A percentile compares a stretch with the other conserved stretches of the same genome.
Evolutionary conservation across 805 yeast species (phyloP).

Genomic region (Saccharomycopsis fibuligera): DNA sequence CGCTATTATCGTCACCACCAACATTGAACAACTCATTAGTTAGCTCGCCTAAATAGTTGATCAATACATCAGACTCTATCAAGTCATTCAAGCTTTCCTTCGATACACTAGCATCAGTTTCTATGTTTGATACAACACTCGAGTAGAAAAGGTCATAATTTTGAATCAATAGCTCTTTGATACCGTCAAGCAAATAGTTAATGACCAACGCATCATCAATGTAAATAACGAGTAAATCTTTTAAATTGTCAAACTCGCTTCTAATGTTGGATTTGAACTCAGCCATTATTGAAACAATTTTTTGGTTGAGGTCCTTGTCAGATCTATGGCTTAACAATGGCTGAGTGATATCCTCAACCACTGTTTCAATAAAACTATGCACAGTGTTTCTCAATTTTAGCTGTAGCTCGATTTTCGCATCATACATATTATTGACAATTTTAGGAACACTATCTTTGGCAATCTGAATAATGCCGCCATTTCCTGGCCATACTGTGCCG

Average conservation of each 20-base stretch:
- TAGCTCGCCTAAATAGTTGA: conserved; percentile 11
- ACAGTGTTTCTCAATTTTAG: conserved; percentile 66
- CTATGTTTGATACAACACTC: conserved; percentile 8
- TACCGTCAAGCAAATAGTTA: conserved; percentile 52
- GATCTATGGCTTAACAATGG: conserved; percentile 31
- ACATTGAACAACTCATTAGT: conserved; percentile 6
- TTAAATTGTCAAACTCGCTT: conserved; percentile 47
- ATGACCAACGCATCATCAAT: conserved; percentile 50
- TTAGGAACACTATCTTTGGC: conserved; percentile 70
- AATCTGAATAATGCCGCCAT: conserved; percentile 35
- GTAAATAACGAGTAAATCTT: conserved; percentile 45
- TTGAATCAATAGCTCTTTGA: conserved; percentile 52
- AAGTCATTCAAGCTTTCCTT: conserved; percentile 12
- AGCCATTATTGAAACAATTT: too few relatives aligned
- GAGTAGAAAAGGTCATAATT: conserved; percentile 41
- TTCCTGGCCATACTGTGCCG: conserved; percentile 21
- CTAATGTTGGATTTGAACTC: conserved; percentile 45
- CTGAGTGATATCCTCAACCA: conserved; percentile 41
- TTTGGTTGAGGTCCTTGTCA: neutral
- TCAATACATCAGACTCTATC: conserved; percentile 15
- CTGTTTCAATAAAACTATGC: conserved; percentile 57
- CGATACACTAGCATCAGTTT: neutral
- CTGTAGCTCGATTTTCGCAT: conserved; percentile 68
- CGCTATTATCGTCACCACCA: conserved; percentile 1
- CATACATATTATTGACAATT: conserved; percentile 75